These are phyloP conservation scores for Sclerotinia subarctica DNA, from an alignment of 2,329 filamentous ascomycete genomes.

Conservation along the genomic window DNA sequence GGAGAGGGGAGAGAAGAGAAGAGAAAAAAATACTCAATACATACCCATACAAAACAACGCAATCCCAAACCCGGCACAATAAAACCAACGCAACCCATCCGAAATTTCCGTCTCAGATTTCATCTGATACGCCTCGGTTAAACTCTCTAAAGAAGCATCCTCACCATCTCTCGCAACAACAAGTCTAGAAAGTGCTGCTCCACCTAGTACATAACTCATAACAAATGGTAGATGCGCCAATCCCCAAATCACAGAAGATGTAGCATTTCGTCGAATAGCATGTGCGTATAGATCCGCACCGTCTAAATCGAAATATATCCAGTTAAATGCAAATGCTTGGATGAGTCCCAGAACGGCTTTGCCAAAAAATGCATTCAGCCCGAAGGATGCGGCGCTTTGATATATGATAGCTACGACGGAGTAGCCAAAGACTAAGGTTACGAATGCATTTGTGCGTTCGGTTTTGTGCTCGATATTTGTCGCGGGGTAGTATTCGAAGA, in stretches of 20 bases:
- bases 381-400: slow-evolving; percentile 51
- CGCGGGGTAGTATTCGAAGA: slow-evolving; percentile 59
- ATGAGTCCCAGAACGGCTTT: slow-evolving; percentile 58
- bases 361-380: slow-evolving; percentile 58
- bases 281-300: slow-evolving; percentile 52
- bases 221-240: slow-evolving; percentile 59
- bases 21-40: slow-evolving; percentile 2
- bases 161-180: slow-evolving; percentile 56
- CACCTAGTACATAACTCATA: slow-evolving; percentile 59
- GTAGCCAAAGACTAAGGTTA: slow-evolving; percentile 62
- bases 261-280: slow-evolving; percentile 54
- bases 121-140: slow-evolving; percentile 50
- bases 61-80: slow-evolving; percentile 59
- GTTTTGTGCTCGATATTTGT: slow-evolving; percentile 65
- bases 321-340: slow-evolving; percentile 58
- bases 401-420: slow-evolving; percentile 60
- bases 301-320: slow-evolving; percentile 64
- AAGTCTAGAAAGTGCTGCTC: slow-evolving; percentile 55
- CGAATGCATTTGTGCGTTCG: slow-evolving; percentile 62
- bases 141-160: slow-evolving; percentile 46
- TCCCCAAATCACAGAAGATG: slow-evolving; percentile 51
- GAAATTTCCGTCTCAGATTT: slow-evolving; percentile 51
- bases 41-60: slow-evolving; percentile 51
- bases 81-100: slow-evolving; percentile 57
- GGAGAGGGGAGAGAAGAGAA: not conserved